Evolutionary conservation across 805 yeast genomes (phyloP).

Genomic region (Sugiyamaella qingdaonensis): DNA sequence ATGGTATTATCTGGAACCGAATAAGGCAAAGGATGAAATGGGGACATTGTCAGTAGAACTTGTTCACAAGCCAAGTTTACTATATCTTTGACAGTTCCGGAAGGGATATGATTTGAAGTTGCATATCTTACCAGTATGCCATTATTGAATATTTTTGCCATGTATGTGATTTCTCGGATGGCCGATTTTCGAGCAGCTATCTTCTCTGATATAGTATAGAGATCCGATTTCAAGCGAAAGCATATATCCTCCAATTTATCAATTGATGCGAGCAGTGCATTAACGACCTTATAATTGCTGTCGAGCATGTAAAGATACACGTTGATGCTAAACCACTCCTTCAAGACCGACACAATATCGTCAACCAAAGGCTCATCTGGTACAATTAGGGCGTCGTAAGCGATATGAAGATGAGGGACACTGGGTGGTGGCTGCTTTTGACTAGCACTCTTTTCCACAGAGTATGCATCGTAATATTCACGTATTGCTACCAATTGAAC

Average conservation of each 20-base stretch:
- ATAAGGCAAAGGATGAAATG: constrained; percentile 53
- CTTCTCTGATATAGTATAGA: constrained; percentile 28
- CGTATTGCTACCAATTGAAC: constrained; percentile 20
- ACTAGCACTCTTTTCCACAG: constrained; percentile 16
- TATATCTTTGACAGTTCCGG: not conserved
- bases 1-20: constrained; percentile 50
- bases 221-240: constrained; percentile 25
- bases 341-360: constrained; percentile 31
- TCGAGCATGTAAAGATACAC: constrained; percentile 26
- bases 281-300: constrained; percentile 26
- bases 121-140: constrained; percentile 32
- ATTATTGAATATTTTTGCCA: constrained; percentile 30
- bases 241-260: constrained; percentile 24
- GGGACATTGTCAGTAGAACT: constrained; percentile 63
- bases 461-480: constrained; percentile 20
- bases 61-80: constrained; percentile 64
- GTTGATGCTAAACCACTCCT: constrained; percentile 31
- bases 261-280: constrained; percentile 24
- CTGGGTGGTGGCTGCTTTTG: not conserved
- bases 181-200: constrained; percentile 27
- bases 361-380: constrained; percentile 29
- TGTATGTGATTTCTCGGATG: constrained; percentile 30
- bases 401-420: constrained; percentile 13
- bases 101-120: constrained; percentile 37
- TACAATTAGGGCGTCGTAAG: not conserved